These are phyloP conservation scores for Colletotrichum noveboracense DNA, from an alignment of 2,329 filamentous ascomycete species.

Conservation along the genomic window DNA sequence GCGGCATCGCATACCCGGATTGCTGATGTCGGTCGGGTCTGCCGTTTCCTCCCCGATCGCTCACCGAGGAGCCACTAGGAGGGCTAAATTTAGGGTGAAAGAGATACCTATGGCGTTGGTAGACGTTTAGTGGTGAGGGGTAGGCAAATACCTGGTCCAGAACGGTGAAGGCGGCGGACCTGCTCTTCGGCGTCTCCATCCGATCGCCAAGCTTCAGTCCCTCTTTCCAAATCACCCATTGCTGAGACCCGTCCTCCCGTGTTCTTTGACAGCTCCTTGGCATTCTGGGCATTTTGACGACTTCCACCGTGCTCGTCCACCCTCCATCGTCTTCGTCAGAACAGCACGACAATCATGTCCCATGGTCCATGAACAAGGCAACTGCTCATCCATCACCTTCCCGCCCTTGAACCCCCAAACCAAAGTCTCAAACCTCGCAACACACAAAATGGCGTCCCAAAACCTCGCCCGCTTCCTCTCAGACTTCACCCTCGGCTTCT, in stretches of 20 bases:
- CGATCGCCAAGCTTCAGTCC: not conserved
- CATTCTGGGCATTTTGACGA: not conserved
- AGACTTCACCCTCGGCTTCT: constrained; percentile 75
- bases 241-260: not conserved
- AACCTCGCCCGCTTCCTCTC: constrained; percentile 50
- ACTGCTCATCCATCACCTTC: not conserved
- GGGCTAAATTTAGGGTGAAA: not conserved
- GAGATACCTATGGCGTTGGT: not conserved
- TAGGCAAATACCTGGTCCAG: not conserved
- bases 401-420: too few relatives aligned
- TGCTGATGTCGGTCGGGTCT: not conserved
- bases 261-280: not conserved
- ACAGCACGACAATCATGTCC: not conserved
- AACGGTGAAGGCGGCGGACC: not conserved
- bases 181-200: not conserved
- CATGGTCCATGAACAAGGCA: not conserved
- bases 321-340: not conserved
- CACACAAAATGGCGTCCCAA: constrained; percentile 18
- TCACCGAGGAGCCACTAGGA: not conserved
- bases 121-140: not conserved
- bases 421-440: too few relatives aligned
- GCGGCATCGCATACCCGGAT: not conserved
- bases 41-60: not conserved
- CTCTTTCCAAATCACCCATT: not conserved
- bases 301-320: not conserved